Evolutionary conservation across 352 stramenopile genomes (phyloP), one percentile per base, ranked within the genome.

Genomic region (Blastocystis hominis): DNA sequence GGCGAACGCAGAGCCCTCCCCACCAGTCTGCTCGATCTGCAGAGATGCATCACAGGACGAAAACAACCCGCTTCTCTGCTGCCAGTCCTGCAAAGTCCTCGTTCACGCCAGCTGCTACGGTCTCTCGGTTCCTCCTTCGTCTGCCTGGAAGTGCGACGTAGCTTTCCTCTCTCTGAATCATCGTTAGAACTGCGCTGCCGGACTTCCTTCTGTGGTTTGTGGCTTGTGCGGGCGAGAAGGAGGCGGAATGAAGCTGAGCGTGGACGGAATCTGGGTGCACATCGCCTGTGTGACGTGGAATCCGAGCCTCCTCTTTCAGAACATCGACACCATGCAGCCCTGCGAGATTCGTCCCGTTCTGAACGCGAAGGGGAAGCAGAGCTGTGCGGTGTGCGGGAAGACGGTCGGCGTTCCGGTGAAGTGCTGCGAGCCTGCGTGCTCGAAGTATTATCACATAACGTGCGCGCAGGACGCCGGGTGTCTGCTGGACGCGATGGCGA

Each of bases 61-160:
- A 20, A 91, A 93, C 56, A 92, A 95, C 75, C 92, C 91, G 34
- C 94, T 95, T 61, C 91, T 95, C 3, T 94, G 93, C 84, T 95
- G 93, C 61, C 93, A 93, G 56, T 91, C 91, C 10, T 95, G 93
- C 66, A 90, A 94, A 72, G 89, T 93, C 38, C 89, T 91, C 2
- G 92, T 94, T 4, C 93, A 95, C 89, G 92, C 95, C 86, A 93
- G 93, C 81, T 95, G 93, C 89, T 95, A 95, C 63, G 93, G 92
- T 0, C 91, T 95, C 7, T 88, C 86, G 6, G 30, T 77, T 1
- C 54, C 94, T 7, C 92, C 92, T 1, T 90, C 50, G 55, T 91
- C 90, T 6, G 91, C 93, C 20, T 95, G 92, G 92, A 93, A 92
- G 62, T 95, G 93, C 62, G 93, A 95, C 47, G 92, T 89, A 64